Conservation (phyloP, 305 asterid species). For the Coffea humblotiana region DNA sequence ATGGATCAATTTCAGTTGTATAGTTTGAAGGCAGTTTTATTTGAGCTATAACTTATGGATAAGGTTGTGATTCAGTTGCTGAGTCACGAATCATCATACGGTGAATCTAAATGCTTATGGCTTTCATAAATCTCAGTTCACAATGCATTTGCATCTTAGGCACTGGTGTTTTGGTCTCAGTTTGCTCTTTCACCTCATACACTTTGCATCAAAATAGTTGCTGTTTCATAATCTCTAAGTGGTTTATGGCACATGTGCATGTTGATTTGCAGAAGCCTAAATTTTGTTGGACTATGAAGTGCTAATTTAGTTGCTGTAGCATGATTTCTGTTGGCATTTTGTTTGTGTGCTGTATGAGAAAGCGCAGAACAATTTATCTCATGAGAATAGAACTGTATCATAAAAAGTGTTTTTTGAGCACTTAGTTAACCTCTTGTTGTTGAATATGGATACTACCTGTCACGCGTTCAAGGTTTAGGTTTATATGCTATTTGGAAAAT, state of each 20-base stretch:
- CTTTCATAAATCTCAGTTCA: neutral
- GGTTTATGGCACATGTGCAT: neutral
- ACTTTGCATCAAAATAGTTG: too few relatives aligned
- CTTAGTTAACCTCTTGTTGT: neutral
- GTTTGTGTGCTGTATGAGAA: neutral
- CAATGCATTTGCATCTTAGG: neutral
- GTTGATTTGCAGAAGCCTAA: neutral
- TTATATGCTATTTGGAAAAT: too few relatives aligned
- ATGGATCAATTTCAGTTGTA: neutral
- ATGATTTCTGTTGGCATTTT: neutral
- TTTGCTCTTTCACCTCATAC: neutral
- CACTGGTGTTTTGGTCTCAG: neutral
- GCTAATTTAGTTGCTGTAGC: neutral
- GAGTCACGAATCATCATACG: neutral
- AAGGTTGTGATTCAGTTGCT: neutral
- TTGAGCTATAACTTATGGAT: neutral
- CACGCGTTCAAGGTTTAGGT: neutral
- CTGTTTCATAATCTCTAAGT: neutral
- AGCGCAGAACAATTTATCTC: neutral
- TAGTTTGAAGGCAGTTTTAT: neutral
- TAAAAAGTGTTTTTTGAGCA: too few relatives aligned
- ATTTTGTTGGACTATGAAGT: neutral
- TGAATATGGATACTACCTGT: neutral
- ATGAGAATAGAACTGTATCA: neutral
- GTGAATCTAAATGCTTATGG: neutral